Base-by-base conservation (phyloP, 306 rosid species). In the Rosa multiflora region DNA sequence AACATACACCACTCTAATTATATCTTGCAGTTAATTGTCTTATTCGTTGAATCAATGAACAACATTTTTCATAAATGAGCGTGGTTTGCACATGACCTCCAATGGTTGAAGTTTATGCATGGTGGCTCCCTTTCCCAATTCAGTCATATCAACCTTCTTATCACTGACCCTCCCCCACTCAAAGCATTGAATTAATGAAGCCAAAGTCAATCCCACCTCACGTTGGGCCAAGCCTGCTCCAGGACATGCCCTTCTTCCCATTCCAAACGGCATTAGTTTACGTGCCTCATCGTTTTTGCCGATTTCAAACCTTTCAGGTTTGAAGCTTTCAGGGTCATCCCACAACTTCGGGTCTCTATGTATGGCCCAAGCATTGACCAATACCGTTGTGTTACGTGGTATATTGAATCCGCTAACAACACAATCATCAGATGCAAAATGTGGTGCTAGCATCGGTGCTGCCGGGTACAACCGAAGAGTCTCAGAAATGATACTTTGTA, bases 401-500 rank as follows among this genome's bases (percentile, higher is more conserved):
- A 61, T 26, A 26, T 23, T 12, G 6, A 26, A 61, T 10, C 87
- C 85, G 4, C 78, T 76, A 2, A 88, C 43, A 0, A 42, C 56
- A 39, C 88, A 88, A 4, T 78, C 84, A 0, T 84, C 15, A 0
- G 84, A 78, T 67, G 92, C 83, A 3, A 12, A 18, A 67, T 88
- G 92, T 1, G 89, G 88, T 8, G 80, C 0, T 1, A 86, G n/a
- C 75, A 82, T 17, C 8, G 92, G 81, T 0, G 56, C 70, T 0
- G 82, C 43, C 2, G 90, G 87, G 68, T 66, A 79, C 42, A 88
- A 66, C 0, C 87, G 63, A 1, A 84, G 61, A 4, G 87, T 88
- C 78, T 80, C 88, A 0, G 78, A 64, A 39, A 88, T 81, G 21
- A 84, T 86, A 26, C 47, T 78, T 17, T 84, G 77, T 42, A 86